Evolutionary conservation across 768 basidiomycete species (phyloP).

Genomic region (Pisolithus albus): DNA sequence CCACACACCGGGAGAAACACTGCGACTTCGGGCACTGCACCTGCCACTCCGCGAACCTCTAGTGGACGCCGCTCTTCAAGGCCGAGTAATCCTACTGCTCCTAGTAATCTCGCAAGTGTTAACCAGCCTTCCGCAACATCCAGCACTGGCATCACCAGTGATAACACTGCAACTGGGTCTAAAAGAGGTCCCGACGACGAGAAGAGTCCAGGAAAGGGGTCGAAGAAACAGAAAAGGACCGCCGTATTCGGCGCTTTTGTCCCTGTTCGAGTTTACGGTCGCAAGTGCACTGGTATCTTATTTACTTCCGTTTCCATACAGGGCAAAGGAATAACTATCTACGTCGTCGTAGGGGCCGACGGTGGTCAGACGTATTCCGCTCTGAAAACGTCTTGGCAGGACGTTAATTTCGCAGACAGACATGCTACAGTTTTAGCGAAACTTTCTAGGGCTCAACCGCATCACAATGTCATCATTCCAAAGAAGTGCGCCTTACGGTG

Average conservation of each 20-base stretch:
- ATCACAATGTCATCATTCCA: neutral
- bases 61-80: neutral
- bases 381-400: no score
- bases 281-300: constrained; percentile 2
- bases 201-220: neutral
- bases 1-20: no score
- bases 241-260: neutral
- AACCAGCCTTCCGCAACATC: neutral
- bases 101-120: neutral
- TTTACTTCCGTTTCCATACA: constrained; percentile 9
- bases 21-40: no score
- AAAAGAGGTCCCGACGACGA: constrained; percentile 2
- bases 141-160: neutral
- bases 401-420: no score
- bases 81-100: neutral
- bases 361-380: no score
- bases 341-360: no score
- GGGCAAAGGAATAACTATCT: neutral
- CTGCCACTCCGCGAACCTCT: neutral
- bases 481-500: neutral
- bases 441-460: neutral
- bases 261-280: constrained; percentile 2
- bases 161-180: neutral
- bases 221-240: neutral
- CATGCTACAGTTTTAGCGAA: no score